phyloP scores from a whole-genome alignment of 1,139 yeast genomes.

The Scheffersomyces lignicola region DNA sequence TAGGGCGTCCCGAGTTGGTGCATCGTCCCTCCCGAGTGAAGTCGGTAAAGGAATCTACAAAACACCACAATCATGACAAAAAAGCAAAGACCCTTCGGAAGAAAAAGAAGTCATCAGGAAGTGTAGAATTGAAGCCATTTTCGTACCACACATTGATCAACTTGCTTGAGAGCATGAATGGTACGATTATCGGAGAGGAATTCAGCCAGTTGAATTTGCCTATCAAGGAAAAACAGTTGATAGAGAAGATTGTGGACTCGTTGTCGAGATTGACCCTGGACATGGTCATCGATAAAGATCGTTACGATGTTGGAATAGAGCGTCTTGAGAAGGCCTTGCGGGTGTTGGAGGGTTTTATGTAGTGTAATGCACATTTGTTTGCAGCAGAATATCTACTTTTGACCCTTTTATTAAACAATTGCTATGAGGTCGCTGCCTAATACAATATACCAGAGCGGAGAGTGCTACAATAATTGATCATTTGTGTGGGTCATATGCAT shows the following conservation, averaged over 20 bases:
- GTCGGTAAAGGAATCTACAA: conserved; percentile 37
- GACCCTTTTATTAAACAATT: too few species aligned
- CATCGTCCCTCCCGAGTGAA: conserved; percentile 33
- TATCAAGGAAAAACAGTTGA: conserved; percentile 69
- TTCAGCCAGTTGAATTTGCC: conserved; percentile 76
- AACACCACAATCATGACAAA: conserved; percentile 9
- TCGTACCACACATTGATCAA: conserved; percentile 59
- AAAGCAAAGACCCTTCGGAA: conserved; percentile 18
- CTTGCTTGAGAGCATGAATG: conserved; percentile 62
- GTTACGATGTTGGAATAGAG: conserved; percentile 78
- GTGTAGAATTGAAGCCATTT: conserved; percentile 44
- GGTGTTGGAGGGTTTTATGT: conserved; percentile 76
- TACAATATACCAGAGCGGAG: too few species aligned
- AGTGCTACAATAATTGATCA: too few species aligned
- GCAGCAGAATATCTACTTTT: too few species aligned
- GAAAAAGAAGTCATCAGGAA: conserved; percentile 13
- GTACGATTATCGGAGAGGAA: conserved; percentile 65
- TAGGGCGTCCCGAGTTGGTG: conserved; percentile 37
- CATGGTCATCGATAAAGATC: conserved; percentile 78
- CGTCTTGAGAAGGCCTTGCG: conserved; percentile 78
- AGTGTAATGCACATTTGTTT: too few species aligned
- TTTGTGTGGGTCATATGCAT: too few species aligned
- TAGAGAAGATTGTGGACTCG: conserved; percentile 84
- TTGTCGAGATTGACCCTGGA: conserved; percentile 83
- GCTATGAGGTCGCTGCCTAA: too few species aligned